Percentiles rank a stretch among this genome's conserved stretches.
Conservation (phyloP, 345 rosid genomes). For the Arabis alpina region DNA sequence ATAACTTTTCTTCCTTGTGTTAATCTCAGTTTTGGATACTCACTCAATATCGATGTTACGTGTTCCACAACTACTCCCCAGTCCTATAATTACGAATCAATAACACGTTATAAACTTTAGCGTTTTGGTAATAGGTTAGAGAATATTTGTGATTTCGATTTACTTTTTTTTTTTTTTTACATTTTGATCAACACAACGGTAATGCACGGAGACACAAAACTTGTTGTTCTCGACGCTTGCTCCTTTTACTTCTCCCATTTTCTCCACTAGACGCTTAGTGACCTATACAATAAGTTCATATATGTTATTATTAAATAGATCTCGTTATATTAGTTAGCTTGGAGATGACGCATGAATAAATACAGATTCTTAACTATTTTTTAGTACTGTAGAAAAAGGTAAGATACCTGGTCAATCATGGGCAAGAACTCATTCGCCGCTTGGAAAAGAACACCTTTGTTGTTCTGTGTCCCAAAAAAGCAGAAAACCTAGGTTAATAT, state of each 20-base stretch:
- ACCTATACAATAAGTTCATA: conserved; percentile 44
- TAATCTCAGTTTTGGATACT: conserved; percentile 71
- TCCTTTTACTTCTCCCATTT: conserved; percentile 64
- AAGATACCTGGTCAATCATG: conserved; percentile 73
- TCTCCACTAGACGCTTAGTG: conserved; percentile 50
- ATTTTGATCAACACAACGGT: conserved; percentile 83
- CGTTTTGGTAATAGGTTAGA: too few species aligned
- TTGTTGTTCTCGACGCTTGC: conserved; percentile 86
- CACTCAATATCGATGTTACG: conserved; percentile 58
- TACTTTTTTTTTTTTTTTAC: conserved; percentile 47
- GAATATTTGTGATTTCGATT: background rate
- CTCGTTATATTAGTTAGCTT: background rate
- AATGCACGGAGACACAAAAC: conserved; percentile 86
- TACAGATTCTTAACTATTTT: background rate
- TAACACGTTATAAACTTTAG: background rate
- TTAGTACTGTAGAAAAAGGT: background rate
- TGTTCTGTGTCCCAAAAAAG: conserved; percentile 43
- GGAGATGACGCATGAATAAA: background rate
- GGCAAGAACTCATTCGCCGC: conserved; percentile 85
- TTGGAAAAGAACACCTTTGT: conserved; percentile 62
- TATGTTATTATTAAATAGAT: background rate
- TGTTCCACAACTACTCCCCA: conserved; percentile 67
- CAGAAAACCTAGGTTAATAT: background rate
- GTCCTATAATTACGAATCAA: conserved; percentile 47
- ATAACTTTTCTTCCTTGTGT: conserved; percentile 86